A percentile compares a stretch with the other conserved stretches of the same genome.
These are phyloP conservation scores for Mitragyna speciosa DNA, from an alignment of 257 asterid genomes.

Conservation along the genomic window DNA sequence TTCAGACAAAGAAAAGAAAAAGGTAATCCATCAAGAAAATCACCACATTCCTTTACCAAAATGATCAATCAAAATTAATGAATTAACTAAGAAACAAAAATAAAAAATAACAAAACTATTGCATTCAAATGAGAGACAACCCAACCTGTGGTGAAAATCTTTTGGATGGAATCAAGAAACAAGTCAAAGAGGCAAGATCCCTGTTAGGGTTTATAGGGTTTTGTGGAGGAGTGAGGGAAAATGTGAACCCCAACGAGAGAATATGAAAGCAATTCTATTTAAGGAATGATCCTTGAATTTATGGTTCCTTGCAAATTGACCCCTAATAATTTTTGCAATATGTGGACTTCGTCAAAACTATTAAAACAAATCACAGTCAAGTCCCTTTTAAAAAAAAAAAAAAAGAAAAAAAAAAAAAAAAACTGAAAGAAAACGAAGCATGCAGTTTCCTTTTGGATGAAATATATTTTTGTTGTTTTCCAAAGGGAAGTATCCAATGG, in stretches of 20 bases:
- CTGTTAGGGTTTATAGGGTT: neutral
- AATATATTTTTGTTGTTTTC: conserved; percentile 14
- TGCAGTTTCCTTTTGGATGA: too few relatives aligned
- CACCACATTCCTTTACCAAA: neutral
- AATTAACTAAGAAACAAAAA: too few relatives aligned
- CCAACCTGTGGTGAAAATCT: neutral
- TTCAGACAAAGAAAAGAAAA: neutral
- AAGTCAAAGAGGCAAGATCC: neutral
- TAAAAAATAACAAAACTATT: too few relatives aligned
- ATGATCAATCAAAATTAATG: too few relatives aligned
- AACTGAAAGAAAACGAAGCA: too few relatives aligned
- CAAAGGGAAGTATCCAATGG: neutral
- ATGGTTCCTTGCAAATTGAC: neutral
- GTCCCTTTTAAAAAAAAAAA: too few relatives aligned
- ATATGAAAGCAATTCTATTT: neutral
- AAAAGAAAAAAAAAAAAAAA: too few relatives aligned
- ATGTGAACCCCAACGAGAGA: neutral
- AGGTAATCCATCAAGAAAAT: neutral
- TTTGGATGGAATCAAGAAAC: neutral
- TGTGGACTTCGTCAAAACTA: neutral
- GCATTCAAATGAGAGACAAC: neutral
- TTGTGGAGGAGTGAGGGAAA: neutral
- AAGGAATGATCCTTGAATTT: neutral
- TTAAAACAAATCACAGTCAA: too few relatives aligned
- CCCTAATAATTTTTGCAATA: neutral